These are phyloP conservation scores for Nitzschia sp. DNA, from an alignment of 108 stramenopile genomes.

Conservation along the genomic window DNA sequence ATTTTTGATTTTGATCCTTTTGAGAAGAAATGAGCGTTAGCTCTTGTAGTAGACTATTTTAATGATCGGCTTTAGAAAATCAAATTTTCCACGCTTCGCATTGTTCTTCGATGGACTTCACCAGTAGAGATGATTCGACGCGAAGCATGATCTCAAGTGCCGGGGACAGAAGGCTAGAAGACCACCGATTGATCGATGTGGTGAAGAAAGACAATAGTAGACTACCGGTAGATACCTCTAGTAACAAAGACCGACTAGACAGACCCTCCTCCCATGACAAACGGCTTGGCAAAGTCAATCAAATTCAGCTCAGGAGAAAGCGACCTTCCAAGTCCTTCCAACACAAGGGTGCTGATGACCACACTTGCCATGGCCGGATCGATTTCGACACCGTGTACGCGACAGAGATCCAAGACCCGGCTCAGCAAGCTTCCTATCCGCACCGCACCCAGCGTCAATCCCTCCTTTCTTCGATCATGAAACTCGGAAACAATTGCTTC, in stretches of 20 bases:
- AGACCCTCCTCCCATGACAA: constrained; percentile 66
- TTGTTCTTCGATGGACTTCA: not conserved
- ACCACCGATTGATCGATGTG: too few relatives aligned
- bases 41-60: too few relatives aligned
- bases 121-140: too few relatives aligned
- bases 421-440: constrained; percentile 75
- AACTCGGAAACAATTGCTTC: constrained; percentile 82
- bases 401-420: constrained; percentile 80
- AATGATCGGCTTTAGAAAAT: too few relatives aligned
- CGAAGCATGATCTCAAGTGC: too few relatives aligned
- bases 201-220: too few relatives aligned
- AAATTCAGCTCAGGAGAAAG: constrained; percentile 84
- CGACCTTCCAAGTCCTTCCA: constrained; percentile 88
- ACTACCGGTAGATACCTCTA: too few relatives aligned
- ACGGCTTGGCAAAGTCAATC: constrained; percentile 79
- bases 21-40: not conserved
- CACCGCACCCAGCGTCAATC: constrained; percentile 85
- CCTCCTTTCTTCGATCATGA: constrained; percentile 79
- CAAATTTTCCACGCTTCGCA: too few relatives aligned
- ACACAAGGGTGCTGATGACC: constrained; percentile 82
- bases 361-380: constrained; percentile 90
- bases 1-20: constrained; percentile 1
- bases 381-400: constrained; percentile 83
- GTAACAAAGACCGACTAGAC: constrained; percentile 19
- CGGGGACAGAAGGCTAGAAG: too few relatives aligned